Conservation (phyloP, 2,329 filamentous ascomycete genomes). For the Xylaria multiplex region DNA sequence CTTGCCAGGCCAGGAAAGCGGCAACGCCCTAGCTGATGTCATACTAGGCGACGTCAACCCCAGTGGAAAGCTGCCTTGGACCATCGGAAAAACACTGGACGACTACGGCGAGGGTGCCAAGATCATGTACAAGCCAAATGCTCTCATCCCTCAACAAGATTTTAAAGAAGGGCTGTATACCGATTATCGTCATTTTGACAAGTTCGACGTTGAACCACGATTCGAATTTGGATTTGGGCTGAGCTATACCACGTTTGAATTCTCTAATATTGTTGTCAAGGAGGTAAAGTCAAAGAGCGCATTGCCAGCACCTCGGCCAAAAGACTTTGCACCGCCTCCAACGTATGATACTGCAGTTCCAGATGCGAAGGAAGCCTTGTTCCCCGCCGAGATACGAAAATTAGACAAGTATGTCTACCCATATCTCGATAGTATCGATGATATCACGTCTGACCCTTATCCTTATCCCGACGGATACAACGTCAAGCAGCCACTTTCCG, state of each 20-base stretch:
- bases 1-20: conserved; percentile 86
- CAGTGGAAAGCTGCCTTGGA: conserved; percentile 87
- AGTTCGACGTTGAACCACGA: conserved; percentile 75
- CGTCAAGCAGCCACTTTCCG: conserved; percentile 60
- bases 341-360: conserved; percentile 66
- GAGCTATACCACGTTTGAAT: conserved; percentile 79
- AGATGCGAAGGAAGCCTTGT: conserved; percentile 65
- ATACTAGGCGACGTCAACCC: conserved; percentile 81
- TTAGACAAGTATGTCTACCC: conserved; percentile 79
- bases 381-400: conserved; percentile 68
- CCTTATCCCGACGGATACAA: conserved; percentile 68
- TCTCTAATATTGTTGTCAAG: conserved; percentile 63
- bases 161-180: conserved; percentile 86
- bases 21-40: conserved; percentile 81
- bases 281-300: conserved; percentile 58
- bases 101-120: conserved; percentile 81
- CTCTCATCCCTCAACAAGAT: conserved; percentile 79
- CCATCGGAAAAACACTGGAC: conserved; percentile 76
- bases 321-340: conserved; percentile 60
- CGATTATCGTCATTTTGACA: conserved; percentile 92
- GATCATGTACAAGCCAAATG: conserved; percentile 75
- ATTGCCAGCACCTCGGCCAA: conserved; percentile 52
- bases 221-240: conserved; percentile 90
- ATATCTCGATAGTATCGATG: conserved; percentile 66
- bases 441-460: conserved; percentile 54